Evolutionary conservation across 2,329 filamentous ascomycete species (phyloP), one percentile per base, ranked within the genome.

Genomic region (Fusarium guadeloupense): DNA sequence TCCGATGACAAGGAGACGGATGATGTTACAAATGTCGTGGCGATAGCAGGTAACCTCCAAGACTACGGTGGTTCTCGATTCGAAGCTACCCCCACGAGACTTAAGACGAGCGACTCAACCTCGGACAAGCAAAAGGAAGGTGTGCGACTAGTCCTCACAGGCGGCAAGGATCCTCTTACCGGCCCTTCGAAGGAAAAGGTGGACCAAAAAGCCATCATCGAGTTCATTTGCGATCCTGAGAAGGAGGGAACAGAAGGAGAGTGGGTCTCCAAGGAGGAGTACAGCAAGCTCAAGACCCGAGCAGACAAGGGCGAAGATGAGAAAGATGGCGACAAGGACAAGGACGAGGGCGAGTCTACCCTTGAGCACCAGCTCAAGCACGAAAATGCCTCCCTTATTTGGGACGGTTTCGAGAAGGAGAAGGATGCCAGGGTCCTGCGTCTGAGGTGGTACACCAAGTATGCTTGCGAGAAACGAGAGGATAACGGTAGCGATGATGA

Each of bases 401-500:
- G 93, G 77, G 82, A 91, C 55, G 87, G 89, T 69, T 97, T 95
- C 75, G 85, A 83, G 35, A 69, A 72, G 4, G 82, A 86, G 46
- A 82, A 83, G 17, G 85, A 87, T 31, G 79, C 79, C 8, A 78
- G 83, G 21, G 84, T 92, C 10, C 76, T 98, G 62, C 85, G 88
- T 49, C 75, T 98, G 71, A 88, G 90, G 30, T 99, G 94, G 94
- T 81, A 84, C 72, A 97, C 94, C 13, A 92, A 94, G 75, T 88
- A 92, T 72, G 94, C 92, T 1, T 98, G 95, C 74, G 88, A 92
- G 71, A 80, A 77, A 44, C 74, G 74, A 21, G 76, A 72, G 31
- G 78, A 80, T 30, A 79, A 78, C 66, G 77, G 80, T 16, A 76
- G 75, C 9, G 76, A 68, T 30, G 77, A 79, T 25, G 78, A 79